phyloP scores from a whole-genome alignment of 176 grass and related monocot species.

The Eragrostis curvula region DNA sequence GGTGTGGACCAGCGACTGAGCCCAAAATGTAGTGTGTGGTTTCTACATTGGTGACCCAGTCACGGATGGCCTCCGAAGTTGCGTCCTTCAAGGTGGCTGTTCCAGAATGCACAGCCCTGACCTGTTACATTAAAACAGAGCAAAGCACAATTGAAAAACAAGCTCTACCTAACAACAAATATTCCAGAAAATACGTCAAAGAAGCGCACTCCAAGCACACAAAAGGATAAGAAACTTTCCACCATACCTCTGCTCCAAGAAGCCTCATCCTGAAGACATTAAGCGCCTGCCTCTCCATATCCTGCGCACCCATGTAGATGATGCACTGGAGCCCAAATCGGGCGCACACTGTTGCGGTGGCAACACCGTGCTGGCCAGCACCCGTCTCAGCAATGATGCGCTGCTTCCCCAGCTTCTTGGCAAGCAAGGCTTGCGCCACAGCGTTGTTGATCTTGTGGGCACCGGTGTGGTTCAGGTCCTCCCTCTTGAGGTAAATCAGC shows the following conservation, averaged over 20 bases:
- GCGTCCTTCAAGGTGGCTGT: slow-evolving; percentile 97
- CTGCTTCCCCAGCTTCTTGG: slow-evolving; percentile 82
- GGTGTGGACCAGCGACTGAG: slow-evolving; percentile 87
- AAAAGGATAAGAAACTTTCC: not conserved
- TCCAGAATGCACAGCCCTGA: slow-evolving; percentile 86
- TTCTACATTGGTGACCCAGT: slow-evolving; percentile 96
- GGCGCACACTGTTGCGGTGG: slow-evolving; percentile 91
- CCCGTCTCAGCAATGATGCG: slow-evolving; percentile 97
- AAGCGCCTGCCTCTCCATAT: slow-evolving; percentile 97
- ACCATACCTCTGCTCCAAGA: slow-evolving; percentile 88
- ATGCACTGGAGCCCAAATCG: slow-evolving; percentile 82
- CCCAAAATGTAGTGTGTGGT: slow-evolving; percentile 94
- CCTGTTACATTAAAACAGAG: slow-evolving; percentile 47
- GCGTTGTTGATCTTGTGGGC: slow-evolving; percentile 99
- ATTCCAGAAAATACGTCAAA: not conserved
- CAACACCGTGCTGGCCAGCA: slow-evolving; percentile 93
- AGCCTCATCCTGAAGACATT: slow-evolving; percentile 98
- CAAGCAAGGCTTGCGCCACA: slow-evolving; percentile 83
- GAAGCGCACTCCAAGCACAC: not conserved
- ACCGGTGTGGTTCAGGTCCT: slow-evolving; percentile 97
- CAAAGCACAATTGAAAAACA: slow-evolving; percentile 9
- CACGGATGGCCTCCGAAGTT: slow-evolving; percentile 92
- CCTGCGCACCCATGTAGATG: slow-evolving; percentile 96
- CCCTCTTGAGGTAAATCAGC: slow-evolving; percentile 86
- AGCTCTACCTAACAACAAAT: not conserved